A percentile compares a stretch with the other conserved stretches of the same genome.
Conservation (phyloP, 768 basidiomycete species). For the Tulasnella sp. region DNA sequence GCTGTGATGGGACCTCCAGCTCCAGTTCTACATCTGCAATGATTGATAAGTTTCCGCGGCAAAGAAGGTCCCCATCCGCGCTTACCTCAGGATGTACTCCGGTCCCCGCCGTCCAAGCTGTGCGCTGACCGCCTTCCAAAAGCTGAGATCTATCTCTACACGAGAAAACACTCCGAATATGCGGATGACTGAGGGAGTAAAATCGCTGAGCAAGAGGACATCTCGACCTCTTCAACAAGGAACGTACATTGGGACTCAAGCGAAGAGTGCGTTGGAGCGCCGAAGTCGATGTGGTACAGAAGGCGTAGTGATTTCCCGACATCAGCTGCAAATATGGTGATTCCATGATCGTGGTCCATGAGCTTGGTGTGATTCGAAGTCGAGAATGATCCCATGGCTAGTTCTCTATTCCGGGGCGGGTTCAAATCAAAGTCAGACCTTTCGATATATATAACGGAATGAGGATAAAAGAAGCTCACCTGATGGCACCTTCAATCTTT, state of each 20-base stretch:
- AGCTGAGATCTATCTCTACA: background rate
- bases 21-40: too few relatives aligned
- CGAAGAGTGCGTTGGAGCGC: background rate
- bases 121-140: background rate
- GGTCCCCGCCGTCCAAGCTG: background rate
- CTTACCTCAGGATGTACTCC: background rate
- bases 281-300: constrained; percentile 35
- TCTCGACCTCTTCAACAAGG: background rate
- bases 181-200: background rate
- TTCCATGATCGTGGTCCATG: constrained; percentile 41
- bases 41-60: background rate
- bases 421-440: background rate
- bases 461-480: background rate
- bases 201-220: background rate
- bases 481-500: background rate
- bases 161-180: background rate
- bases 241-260: background rate
- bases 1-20: background rate
- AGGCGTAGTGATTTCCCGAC: constrained; percentile 53
- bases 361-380: constrained; percentile 63
- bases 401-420: constrained; percentile 45
- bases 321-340: constrained; percentile 67
- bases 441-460: background rate
- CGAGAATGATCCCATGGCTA: constrained; percentile 67
- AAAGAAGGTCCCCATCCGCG: background rate